Evolutionary conservation across 73 alveolate genomes (phyloP).

Genomic region (Paramecium tetraurelia): DNA sequence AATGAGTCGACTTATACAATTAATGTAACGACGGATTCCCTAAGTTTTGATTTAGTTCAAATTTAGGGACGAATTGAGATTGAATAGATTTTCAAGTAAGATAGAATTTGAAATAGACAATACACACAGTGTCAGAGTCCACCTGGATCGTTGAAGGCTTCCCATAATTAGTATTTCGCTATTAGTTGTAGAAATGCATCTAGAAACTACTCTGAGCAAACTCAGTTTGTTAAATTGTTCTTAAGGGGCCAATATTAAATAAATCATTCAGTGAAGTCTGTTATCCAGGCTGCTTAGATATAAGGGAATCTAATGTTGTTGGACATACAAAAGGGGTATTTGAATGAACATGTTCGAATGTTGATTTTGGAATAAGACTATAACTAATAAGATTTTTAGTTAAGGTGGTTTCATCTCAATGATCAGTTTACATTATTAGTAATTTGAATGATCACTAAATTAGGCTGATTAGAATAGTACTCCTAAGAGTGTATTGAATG

Average conservation of each 20-base stretch:
- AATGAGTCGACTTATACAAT: background rate
- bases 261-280: background rate
- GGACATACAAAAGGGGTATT: background rate
- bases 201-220: background rate
- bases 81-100: constrained; percentile 30
- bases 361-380: background rate
- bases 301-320: background rate
- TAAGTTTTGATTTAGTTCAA: constrained; percentile 18
- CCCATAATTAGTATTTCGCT: constrained; percentile 33
- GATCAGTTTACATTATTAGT: background rate
- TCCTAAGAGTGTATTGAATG: background rate
- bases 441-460: background rate
- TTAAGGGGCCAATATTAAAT: background rate
- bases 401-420: background rate
- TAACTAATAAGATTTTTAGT: background rate
- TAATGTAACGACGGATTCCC: constrained; percentile 32
- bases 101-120: background rate
- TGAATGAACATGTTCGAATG: constrained; percentile 1
- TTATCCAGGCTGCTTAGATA: background rate
- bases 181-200: constrained; percentile 37
- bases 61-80: background rate
- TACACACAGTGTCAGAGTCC: constrained; percentile 32
- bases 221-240: background rate
- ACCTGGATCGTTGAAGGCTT: constrained; percentile 11
- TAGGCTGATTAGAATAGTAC: background rate